A percentile compares a stretch with the other conserved stretches of the same genome.
Evolutionary conservation across 1,284 basidiomycete species (phyloP).

Genomic region (Leccinum solheimii): DNA sequence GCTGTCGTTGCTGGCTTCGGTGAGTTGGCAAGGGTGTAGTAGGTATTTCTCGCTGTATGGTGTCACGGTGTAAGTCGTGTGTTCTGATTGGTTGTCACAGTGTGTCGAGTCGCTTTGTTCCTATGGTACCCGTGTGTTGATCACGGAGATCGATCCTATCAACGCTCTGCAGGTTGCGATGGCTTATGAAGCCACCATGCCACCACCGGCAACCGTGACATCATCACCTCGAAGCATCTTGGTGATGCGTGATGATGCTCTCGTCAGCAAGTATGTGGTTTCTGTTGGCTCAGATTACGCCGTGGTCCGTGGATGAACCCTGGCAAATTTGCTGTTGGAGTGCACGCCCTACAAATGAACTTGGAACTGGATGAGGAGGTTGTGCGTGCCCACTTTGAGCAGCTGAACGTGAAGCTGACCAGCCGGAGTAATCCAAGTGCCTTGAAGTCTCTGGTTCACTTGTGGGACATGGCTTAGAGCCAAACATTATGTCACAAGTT

Average conservation of each 20-base stretch:
- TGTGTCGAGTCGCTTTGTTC: slow-evolving; percentile 97
- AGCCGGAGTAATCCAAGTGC: slow-evolving; percentile 82
- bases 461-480: too few relatives aligned
- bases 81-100: slow-evolving; percentile 42
- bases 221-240: slow-evolving; percentile 91
- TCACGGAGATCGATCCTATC: slow-evolving; percentile 99
- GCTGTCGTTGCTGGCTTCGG: slow-evolving; percentile 98
- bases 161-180: slow-evolving; percentile 99
- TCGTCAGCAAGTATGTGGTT: slow-evolving; percentile 87
- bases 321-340: slow-evolving; percentile 88
- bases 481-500: too few relatives aligned
- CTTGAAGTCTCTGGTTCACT: slow-evolving; percentile 52
- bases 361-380: slow-evolving; percentile 96
- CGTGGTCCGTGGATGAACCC: slow-evolving; percentile 83
- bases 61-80: not conserved
- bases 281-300: slow-evolving; percentile 91
- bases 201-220: slow-evolving; percentile 98
- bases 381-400: slow-evolving; percentile 89
- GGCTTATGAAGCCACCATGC: slow-evolving; percentile 99
- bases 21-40: slow-evolving; percentile 97
- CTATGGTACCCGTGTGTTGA: slow-evolving; percentile 94
- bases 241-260: slow-evolving; percentile 97
- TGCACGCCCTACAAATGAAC: slow-evolving; percentile 84
- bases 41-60: slow-evolving; percentile 14
- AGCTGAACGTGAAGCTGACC: slow-evolving; percentile 95